A percentile compares a stretch with the other conserved stretches of the same genome.
phyloP scores from a whole-genome alignment of 2,329 filamentous ascomycete species.

The Rutstroemia sp. region DNA sequence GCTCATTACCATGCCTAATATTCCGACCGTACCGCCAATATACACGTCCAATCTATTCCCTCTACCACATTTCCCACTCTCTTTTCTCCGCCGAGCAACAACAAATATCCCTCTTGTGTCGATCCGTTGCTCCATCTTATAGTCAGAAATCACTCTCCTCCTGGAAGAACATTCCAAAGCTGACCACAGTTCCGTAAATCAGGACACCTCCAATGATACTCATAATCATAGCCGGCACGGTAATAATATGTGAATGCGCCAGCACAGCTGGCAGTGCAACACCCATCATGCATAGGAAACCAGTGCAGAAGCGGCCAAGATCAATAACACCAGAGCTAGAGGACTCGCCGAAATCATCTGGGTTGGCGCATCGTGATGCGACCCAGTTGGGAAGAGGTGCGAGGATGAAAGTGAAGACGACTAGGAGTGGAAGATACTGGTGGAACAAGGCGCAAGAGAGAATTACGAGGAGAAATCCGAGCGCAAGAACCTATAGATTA shows the following conservation, averaged over 20 bases:
- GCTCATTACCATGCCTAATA: not conserved
- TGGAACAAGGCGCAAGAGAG: slow-evolving; percentile 93
- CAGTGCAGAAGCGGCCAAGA: slow-evolving; percentile 87
- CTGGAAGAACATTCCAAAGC: slow-evolving; percentile 96
- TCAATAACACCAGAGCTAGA: slow-evolving; percentile 80
- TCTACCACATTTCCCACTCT: not conserved
- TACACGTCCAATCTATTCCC: not conserved
- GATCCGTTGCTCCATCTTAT: not conserved
- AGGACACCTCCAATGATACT: slow-evolving; percentile 84
- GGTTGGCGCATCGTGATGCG: slow-evolving; percentile 78
- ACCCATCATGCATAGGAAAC: slow-evolving; percentile 95
- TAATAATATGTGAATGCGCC: slow-evolving; percentile 79
- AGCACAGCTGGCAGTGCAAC: slow-evolving; percentile 85
- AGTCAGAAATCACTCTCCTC: slow-evolving; percentile 52
- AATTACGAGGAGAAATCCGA: slow-evolving; percentile 98
- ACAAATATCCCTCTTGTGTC: not conserved
- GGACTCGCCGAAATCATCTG: slow-evolving; percentile 80
- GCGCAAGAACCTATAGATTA: slow-evolving; percentile 68
- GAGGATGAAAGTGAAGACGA: slow-evolving; percentile 90
- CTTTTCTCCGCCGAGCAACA: not conserved
- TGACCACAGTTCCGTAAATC: slow-evolving; percentile 98
- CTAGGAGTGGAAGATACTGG: slow-evolving; percentile 89
- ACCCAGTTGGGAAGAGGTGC: slow-evolving; percentile 97
- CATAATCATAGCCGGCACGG: slow-evolving; percentile 85
- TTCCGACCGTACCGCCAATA: not conserved